Percentiles rank a stretch among this genome's conserved stretches.
Evolutionary conservation across 805 yeast species (phyloP).

Genomic region (Pichia pseudocactophila): DNA sequence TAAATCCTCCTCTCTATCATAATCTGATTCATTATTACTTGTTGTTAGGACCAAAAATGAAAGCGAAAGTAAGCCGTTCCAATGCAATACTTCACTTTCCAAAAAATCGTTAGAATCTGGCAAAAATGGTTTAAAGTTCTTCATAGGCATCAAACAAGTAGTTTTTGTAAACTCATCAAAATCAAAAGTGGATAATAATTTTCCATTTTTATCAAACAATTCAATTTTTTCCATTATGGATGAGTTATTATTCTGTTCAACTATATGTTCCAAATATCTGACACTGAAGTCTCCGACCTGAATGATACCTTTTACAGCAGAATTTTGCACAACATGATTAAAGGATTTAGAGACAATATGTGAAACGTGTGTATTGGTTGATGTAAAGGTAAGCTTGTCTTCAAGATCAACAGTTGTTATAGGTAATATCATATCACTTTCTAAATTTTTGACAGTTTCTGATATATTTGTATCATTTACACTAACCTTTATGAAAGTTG

Average conservation of each 20-base stretch:
- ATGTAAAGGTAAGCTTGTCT: too few species aligned
- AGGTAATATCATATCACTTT: too few species aligned
- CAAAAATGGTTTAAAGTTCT: conserved; percentile 2
- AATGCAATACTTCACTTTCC: conserved; percentile 3
- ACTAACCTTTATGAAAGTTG: too few species aligned
- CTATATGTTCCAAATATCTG: not conserved
- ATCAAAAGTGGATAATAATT: conserved; percentile 9
- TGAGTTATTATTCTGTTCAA: not conserved
- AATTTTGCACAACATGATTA: too few species aligned
- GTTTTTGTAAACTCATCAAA: conserved; percentile 13
- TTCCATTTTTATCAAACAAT: not conserved
- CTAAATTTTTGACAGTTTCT: too few species aligned
- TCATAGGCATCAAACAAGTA: conserved; percentile 6
- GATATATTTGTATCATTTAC: too few species aligned
- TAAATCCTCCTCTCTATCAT: conserved; percentile 2
- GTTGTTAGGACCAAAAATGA: conserved; percentile 13
- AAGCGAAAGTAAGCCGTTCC: conserved; percentile 1
- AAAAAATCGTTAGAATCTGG: conserved; percentile 7
- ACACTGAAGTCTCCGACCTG: not conserved
- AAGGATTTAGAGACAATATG: too few species aligned
- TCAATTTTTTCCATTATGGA: not conserved
- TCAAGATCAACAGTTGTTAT: too few species aligned
- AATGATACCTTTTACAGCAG: too few species aligned
- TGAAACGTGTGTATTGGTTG: too few species aligned
- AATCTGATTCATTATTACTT: conserved; percentile 6